Percentiles rank a stretch among this genome's conserved stretches.
phyloP scores from a whole-genome alignment of 495 filamentous ascomycete species.

The Tuber calosporum region DNA sequence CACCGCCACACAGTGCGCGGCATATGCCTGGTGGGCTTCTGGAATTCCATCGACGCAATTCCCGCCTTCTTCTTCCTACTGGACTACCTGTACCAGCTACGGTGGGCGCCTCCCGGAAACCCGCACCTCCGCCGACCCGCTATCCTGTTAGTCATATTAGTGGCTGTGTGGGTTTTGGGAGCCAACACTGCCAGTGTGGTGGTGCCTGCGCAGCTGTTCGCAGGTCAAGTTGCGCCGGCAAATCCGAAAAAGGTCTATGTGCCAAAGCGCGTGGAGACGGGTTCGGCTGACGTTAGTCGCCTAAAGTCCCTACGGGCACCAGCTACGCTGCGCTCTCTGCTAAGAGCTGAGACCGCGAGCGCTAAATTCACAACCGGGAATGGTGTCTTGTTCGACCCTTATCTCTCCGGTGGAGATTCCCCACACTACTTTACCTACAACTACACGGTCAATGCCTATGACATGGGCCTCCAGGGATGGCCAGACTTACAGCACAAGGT shows the following conservation, averaged over 20 bases:
- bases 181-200: neutral
- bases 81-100: too few relatives aligned
- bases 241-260: neutral
- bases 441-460: neutral
- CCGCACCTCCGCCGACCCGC: too few relatives aligned
- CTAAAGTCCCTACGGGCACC: neutral
- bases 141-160: neutral
- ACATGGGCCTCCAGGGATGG: constrained; percentile 4
- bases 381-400: neutral
- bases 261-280: neutral
- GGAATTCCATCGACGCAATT: neutral
- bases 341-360: neutral
- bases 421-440: neutral
- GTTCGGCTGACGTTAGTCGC: neutral
- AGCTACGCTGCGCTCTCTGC: neutral
- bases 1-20: neutral
- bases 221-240: neutral
- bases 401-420: neutral
- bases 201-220: neutral
- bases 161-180: neutral
- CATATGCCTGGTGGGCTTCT: neutral
- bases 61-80: neutral
- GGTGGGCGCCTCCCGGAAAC: too few relatives aligned
- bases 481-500: neutral
- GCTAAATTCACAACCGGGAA: neutral